Evolutionary conservation across 129 eudicot genomes (phyloP).

Genomic region (Kitagawia praeruptora): DNA sequence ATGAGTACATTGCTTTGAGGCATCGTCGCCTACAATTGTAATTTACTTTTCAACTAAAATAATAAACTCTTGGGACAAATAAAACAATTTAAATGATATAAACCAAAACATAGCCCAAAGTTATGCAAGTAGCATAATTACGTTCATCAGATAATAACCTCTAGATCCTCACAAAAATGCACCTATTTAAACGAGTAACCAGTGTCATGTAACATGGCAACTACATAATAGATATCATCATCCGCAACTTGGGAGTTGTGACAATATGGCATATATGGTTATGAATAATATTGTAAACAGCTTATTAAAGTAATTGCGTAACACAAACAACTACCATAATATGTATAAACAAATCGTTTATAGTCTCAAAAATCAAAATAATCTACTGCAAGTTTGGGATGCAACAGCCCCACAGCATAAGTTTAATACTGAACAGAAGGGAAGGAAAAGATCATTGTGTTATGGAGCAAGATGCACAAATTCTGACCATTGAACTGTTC

Average conservation of each 20-base stretch:
- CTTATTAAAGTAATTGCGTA: too few species aligned
- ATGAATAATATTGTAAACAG: not conserved
- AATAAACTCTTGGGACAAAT: not conserved
- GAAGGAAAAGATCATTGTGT: too few species aligned
- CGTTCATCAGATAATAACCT: not conserved
- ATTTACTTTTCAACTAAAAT: not conserved
- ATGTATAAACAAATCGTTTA: too few species aligned
- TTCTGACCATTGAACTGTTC: too few species aligned
- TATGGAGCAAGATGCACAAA: too few species aligned
- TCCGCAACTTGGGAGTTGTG: not conserved
- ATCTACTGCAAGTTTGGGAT: too few species aligned
- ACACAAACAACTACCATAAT: too few species aligned
- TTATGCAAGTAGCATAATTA: not conserved
- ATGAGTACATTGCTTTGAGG: conserved; percentile 61
- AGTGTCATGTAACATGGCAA: not conserved
- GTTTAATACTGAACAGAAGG: too few species aligned
- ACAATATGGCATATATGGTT: not conserved
- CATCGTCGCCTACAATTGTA: conserved; percentile 59
- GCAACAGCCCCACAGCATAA: too few species aligned
- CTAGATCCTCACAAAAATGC: not conserved
- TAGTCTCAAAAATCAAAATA: too few species aligned
- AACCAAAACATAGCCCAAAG: not conserved
- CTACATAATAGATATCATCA: not conserved
- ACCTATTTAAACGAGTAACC: not conserved
- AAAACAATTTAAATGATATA: not conserved